Evolutionary conservation across 495 filamentous ascomycete genomes (phyloP), one percentile per base, ranked within the genome.

Genomic region (Oleoguttula mirabilis): DNA sequence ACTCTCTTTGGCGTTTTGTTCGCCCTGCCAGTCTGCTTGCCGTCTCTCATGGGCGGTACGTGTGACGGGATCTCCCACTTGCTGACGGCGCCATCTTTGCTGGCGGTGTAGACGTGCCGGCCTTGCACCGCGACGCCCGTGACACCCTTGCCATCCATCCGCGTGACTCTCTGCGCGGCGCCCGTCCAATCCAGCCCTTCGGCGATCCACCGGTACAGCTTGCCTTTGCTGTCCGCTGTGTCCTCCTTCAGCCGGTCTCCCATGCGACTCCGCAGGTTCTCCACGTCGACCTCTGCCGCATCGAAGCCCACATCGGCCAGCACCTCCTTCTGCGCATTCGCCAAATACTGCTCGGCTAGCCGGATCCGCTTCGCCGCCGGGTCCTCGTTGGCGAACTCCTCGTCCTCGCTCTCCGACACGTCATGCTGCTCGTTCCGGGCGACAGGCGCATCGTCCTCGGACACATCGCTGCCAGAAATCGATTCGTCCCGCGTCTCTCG

Each of bases 181-280:
- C 23, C 12, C 14, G 30, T n/a, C 48, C 48, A 55, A 32, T 52
- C 52, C 31, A 55, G 30, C 35, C 81, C 70, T 1, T 72, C 70
- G 19, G 82, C 82, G 32, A 98, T 69, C 48, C 71, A 71, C 32
- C 84, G 73, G 63, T 94, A 94, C 11, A 92, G 65, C 41, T 80
- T 80, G 25, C 90, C 90, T 67, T 96, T 96, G 37, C 79, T 74
- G 60, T 94, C 88, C 20, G 92, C 88, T 61, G 86, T 86, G 59
- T 94, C 90, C 63, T 95, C 83, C 59, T 87, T 77, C 45, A 96
- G 64, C 45, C 88, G 68, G 54, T 88, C 79, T 4, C 90, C 86
- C 54, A 96, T 90, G 11, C 48, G 49, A 23, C 38, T 21, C 11
- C 48, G 43, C 24, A 53, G 22, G 36, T 94, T 68, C 51, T 96